phyloP scores from a whole-genome alignment of 2,329 filamentous ascomycete species.

The Diatrype stigma region DNA sequence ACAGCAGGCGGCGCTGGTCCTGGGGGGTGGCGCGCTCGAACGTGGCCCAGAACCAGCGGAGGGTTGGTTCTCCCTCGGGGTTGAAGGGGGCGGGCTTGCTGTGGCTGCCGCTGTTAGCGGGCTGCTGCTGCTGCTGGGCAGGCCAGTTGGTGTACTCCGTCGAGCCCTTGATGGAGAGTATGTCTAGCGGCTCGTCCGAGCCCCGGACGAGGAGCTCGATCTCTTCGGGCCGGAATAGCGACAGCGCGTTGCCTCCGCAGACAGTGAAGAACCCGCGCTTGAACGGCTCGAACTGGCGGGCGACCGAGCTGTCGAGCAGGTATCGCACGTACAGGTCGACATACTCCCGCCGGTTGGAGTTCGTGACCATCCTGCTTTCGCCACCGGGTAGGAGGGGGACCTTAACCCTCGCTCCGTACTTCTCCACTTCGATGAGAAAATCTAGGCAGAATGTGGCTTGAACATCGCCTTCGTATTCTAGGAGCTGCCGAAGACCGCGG shows the following conservation, averaged over 20 bases:
- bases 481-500: slow-evolving; percentile 66
- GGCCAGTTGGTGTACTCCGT: slow-evolving; percentile 82
- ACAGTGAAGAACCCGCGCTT: slow-evolving; percentile 92
- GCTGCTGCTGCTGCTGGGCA: slow-evolving; percentile 12
- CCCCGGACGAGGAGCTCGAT: slow-evolving; percentile 84
- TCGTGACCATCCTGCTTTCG: slow-evolving; percentile 74
- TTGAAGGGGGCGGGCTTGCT: not conserved
- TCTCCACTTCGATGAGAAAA: slow-evolving; percentile 73
- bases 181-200: slow-evolving; percentile 78
- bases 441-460: slow-evolving; percentile 75
- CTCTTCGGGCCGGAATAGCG: slow-evolving; percentile 83
- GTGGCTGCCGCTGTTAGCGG: too few relatives aligned
- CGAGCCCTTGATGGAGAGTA: slow-evolving; percentile 69
- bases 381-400: slow-evolving; percentile 72
- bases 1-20: slow-evolving; percentile 73
- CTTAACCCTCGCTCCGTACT: slow-evolving; percentile 64
- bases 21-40: slow-evolving; percentile 62
- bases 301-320: slow-evolving; percentile 71
- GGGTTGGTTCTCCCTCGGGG: slow-evolving; percentile 40
- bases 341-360: slow-evolving; percentile 77
- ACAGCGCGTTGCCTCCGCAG: slow-evolving; percentile 82
- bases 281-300: slow-evolving; percentile 87
- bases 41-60: slow-evolving; percentile 86
- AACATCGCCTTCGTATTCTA: slow-evolving; percentile 83
- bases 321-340: slow-evolving; percentile 81